Evolutionary conservation across 2,329 filamentous ascomycete genomes (phyloP).

Genomic region (Sphaerostilbella broomeana): DNA sequence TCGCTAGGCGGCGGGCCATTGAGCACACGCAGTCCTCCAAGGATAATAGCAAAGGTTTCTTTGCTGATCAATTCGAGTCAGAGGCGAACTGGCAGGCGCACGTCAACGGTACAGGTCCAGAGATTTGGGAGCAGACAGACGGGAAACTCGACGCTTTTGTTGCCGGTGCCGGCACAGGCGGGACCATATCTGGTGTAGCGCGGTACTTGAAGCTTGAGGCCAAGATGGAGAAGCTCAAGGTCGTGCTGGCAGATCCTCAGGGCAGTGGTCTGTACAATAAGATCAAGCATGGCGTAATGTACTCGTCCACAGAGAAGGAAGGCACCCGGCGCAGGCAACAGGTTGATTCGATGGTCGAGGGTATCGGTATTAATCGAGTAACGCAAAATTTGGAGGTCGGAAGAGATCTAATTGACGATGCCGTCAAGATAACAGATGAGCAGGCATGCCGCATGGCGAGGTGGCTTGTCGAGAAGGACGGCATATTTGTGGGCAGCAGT

Average conservation of each 20-base stretch:
- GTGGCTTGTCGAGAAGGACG: conserved; percentile 93
- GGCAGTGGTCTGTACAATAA: conserved; percentile 91
- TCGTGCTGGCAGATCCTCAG: conserved; percentile 89
- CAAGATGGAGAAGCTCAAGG: conserved; percentile 51
- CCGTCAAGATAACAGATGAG: conserved; percentile 77
- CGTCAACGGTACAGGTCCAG: conserved; percentile 74
- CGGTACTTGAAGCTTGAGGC: conserved; percentile 69
- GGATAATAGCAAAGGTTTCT: conserved; percentile 72
- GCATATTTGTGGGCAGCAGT: conserved; percentile 89
- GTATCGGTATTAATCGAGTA: conserved; percentile 90
- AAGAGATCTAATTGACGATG: conserved; percentile 80
- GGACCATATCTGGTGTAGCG: conserved; percentile 83
- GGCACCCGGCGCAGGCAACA: conserved; percentile 84
- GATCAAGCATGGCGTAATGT: conserved; percentile 92
- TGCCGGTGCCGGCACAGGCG: conserved; percentile 87
- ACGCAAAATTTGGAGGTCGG: conserved; percentile 90
- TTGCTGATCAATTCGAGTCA: conserved; percentile 95
- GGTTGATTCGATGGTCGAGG: conserved; percentile 93
- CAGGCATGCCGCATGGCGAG: conserved; percentile 92
- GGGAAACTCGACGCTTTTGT: conserved; percentile 80
- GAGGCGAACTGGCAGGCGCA: conserved; percentile 84
- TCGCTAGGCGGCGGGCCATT: conserved; percentile 67
- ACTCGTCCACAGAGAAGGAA: conserved; percentile 79
- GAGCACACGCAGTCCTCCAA: conserved; percentile 58
- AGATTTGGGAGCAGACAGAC: conserved; percentile 74